Evolutionary conservation across 371 early-diverging fungal species (phyloP), one percentile per base, ranked within the genome.

Genomic region (Agmasoma carcini): DNA sequence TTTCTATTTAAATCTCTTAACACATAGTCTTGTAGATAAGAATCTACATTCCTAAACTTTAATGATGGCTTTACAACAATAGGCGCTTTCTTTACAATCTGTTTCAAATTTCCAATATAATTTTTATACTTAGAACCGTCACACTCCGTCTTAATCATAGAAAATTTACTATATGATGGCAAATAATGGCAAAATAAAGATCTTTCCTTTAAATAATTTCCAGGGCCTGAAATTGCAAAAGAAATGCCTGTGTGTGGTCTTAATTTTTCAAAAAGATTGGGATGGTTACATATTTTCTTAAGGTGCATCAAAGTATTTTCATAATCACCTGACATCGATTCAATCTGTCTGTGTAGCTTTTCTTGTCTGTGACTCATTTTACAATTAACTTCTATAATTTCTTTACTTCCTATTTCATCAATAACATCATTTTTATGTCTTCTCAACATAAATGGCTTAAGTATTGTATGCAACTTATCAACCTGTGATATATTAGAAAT

Each of bases 401-500:
- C 85, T 60, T 71, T 77, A 49, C 75, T 69, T 41, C 87, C 88
- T 20, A 90, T 77, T 75, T 89, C 89, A 68, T 87, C 82, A 72
- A 88, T 86, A 14, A 95, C 91, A 67, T 91, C 90, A 30, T 82
- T 80, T 76, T 95, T 95, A 66, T 88, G 81, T 69, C 96, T 82
- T 47, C 96, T 79, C 61, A 95, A 78, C 92, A 95, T 93, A 76
- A 95, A 92, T 11, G 96, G 96, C 65, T 90, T 88, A 41, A 95
- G 77, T 58, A 93, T 90, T 80, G 87, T 84, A 59, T 91, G 89
- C 31, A 95, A 75, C 33, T 89, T 82, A 44, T 82, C 74, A 14
- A 92, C 73, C 69, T 90, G 90, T 45, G 84, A 83, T 61, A 85
- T 82, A 69, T 85, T 82, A 71, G 85, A 84, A 39, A 61, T 40